These are phyloP conservation scores for Lactarius sanguifluus DNA, from an alignment of 768 basidiomycete species.

Conservation along the genomic window DNA sequence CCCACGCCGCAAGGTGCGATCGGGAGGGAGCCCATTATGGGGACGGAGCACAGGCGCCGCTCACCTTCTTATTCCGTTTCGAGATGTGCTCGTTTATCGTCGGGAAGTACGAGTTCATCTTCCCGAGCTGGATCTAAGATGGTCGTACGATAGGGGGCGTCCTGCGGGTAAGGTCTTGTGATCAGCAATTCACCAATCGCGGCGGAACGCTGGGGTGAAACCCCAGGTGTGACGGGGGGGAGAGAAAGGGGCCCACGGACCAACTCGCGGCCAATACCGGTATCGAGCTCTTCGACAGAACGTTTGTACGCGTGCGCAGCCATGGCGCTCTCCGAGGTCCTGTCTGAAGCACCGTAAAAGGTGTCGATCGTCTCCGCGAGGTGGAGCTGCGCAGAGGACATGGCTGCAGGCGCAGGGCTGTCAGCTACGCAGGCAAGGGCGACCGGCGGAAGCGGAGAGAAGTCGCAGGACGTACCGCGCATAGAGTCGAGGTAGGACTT, in stretches of 20 bases:
- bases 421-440: constrained; percentile 7
- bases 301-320: constrained; percentile 95
- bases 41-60: not conserved
- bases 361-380: constrained; percentile 91
- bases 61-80: constrained; percentile 96
- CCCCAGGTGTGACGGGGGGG: not conserved
- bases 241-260: constrained; percentile 47
- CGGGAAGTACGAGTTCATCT: constrained; percentile 95
- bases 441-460: constrained; percentile 4
- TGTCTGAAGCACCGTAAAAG: constrained; percentile 88
- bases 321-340: constrained; percentile 90
- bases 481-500: constrained; percentile 95
- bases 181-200: constrained; percentile 5
- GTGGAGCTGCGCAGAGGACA: constrained; percentile 90
- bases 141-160: constrained; percentile 90
- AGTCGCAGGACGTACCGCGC: constrained; percentile 59
- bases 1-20: constrained; percentile 17
- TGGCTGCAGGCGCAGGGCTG: constrained; percentile 51
- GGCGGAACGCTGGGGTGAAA: constrained; percentile 3
- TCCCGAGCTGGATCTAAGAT: constrained; percentile 94
- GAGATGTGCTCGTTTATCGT: constrained; percentile 89
- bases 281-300: constrained; percentile 91
- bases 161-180: constrained; percentile 46
- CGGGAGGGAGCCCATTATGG: constrained; percentile 15
- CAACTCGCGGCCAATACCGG: constrained; percentile 78